phyloP scores from a whole-genome alignment of 108 stramenopile species.

The Nannochloropsis salina region DNA sequence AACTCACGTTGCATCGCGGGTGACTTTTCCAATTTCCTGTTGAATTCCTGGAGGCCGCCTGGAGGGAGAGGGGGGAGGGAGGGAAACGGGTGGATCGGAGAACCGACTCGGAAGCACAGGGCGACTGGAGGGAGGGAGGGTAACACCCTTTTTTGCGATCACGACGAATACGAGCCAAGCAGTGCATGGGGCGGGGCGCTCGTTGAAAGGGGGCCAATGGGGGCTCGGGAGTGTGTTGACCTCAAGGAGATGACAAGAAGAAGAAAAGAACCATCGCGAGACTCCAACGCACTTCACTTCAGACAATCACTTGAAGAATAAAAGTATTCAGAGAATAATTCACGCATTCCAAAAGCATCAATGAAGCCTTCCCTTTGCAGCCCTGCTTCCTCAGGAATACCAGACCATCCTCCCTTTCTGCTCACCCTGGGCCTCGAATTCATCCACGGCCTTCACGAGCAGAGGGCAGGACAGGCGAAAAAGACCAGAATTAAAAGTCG shows the following conservation, averaged over 20 bases:
- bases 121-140: background rate
- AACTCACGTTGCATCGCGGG: conserved; percentile 25
- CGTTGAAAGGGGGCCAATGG: no score
- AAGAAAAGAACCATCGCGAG: no score
- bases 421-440: conserved; percentile 32
- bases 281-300: no score
- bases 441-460: conserved; percentile 41
- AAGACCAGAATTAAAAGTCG: conserved; percentile 35
- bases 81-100: background rate
- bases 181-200: no score
- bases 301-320: no score
- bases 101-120: background rate
- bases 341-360: no score
- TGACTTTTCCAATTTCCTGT: background rate
- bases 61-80: background rate
- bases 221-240: no score
- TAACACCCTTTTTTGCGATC: background rate
- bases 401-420: conserved; percentile 19
- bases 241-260: no score
- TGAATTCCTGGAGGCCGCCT: background rate
- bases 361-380: background rate
- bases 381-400: conserved; percentile 5
- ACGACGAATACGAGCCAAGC: background rate
- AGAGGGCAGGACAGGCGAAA: conserved; percentile 41
- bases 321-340: no score